phyloP scores from a whole-genome alignment of 257 asterid species.

The Buddleja alternifolia region DNA sequence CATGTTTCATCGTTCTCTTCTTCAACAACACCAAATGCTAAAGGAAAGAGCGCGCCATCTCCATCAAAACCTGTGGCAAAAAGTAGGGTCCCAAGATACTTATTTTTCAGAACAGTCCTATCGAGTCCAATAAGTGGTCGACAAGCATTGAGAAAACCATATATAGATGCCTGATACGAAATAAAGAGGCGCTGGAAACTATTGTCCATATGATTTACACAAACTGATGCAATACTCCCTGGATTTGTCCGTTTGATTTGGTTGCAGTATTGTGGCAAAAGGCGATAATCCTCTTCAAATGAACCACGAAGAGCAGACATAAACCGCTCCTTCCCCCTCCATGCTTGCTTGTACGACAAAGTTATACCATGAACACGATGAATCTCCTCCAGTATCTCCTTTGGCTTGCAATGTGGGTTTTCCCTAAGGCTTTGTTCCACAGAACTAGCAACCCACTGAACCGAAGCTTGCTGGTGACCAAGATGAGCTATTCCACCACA shows the following conservation, averaged over 20 bases:
- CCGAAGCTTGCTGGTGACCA: slow-evolving; percentile 83
- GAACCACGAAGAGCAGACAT: slow-evolving; percentile 69
- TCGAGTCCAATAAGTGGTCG: slow-evolving; percentile 68
- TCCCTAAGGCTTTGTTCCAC: slow-evolving; percentile 61
- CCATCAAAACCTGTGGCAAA: slow-evolving; percentile 80
- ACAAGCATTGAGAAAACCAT: slow-evolving; percentile 68
- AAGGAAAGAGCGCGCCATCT: slow-evolving; percentile 63
- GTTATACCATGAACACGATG: slow-evolving; percentile 71
- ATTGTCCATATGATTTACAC: slow-evolving; percentile 53
- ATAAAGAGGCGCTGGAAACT: slow-evolving; percentile 65
- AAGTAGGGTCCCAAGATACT: slow-evolving; percentile 67
- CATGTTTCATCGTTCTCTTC: slow-evolving; percentile 71
- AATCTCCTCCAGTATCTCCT: slow-evolving; percentile 76
- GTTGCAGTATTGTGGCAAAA: slow-evolving; percentile 68
- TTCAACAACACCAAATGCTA: slow-evolving; percentile 77
- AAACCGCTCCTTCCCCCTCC: slow-evolving; percentile 76
- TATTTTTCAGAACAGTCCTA: slow-evolving; percentile 53
- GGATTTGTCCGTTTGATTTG: slow-evolving; percentile 65
- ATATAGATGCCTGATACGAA: slow-evolving; percentile 71
- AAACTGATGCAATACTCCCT: slow-evolving; percentile 72
- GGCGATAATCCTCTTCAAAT: slow-evolving; percentile 71
- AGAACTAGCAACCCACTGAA: slow-evolving; percentile 73
- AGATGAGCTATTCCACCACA: slow-evolving; percentile 68
- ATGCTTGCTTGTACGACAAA: slow-evolving; percentile 76
- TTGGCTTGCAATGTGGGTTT: slow-evolving; percentile 69